Base-by-base conservation (phyloP, 176 grass and related monocot species). In the Zizania latifolia region DNA sequence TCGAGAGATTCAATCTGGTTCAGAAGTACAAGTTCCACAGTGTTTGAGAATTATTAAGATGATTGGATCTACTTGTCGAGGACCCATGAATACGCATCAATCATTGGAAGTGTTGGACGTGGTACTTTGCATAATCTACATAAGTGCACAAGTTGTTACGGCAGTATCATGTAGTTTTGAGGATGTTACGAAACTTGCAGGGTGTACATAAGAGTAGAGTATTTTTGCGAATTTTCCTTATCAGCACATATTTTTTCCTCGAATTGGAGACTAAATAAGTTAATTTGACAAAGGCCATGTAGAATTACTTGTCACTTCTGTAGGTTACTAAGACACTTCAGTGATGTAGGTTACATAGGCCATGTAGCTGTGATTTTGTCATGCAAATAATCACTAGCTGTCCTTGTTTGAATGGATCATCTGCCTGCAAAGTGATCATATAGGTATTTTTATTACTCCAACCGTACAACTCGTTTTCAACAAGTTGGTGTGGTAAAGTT, bases 21-120 rank as follows among this genome's bases (percentile, higher is more conserved):
- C 92, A 99, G 85, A 94, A 94, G 81, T 99, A 99, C 95, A 99
- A 99, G 89, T 90, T 94, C 74, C 86, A 99, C 84, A 94, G 61
- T 71, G 92, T 92, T 78, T 94, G 77, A 88, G 35, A 41, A 86
- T 74, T 48, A 4, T 32, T 59, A 39, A 69, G 57, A 50, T 59
- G 50, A 33, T 56, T 79, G 54, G 69, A 74, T 56, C 65, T 75
- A 61, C 55, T 80, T 50, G 29, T 72, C 24, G 39, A 83, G 80
- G 70, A 62, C 62, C 46, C 66, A 28, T 67, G 26, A 27, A 79
- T 60, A 51, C 11, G 10, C 26, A 29, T n/a, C 14, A 58, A 66
- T 83, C 8, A 16, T 73, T 61, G 27, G 19, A 45, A 63, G 35
- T 34, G 17, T 57, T 61, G 62, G 24, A 37, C 53, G 6, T 68